Evolutionary conservation across 2,329 filamentous ascomycete genomes (phyloP).

Genomic region (Trichothecium sympodiale): DNA sequence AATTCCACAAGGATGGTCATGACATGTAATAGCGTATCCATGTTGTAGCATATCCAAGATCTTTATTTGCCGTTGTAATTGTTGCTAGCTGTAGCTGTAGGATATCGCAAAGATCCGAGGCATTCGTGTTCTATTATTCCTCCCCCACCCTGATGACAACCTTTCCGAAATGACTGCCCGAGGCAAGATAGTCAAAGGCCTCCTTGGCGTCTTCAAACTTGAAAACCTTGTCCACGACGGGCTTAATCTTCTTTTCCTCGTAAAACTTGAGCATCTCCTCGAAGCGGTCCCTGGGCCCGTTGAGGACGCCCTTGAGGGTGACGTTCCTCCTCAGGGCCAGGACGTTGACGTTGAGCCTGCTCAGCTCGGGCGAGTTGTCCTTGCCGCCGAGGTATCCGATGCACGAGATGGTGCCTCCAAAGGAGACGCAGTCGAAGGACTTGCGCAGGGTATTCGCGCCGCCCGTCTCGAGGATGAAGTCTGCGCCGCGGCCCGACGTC

Average conservation of each 20-base stretch:
- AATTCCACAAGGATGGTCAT: too few species aligned
- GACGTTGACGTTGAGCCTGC: slow-evolving; percentile 49
- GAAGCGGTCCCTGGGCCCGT: slow-evolving; percentile 43
- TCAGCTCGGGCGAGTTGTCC: slow-evolving; percentile 32
- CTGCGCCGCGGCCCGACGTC: slow-evolving; percentile 34
- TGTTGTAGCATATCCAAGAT: too few species aligned
- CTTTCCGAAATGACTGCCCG: slow-evolving; percentile 47
- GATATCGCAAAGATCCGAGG: too few species aligned
- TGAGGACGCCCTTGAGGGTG: slow-evolving; percentile 44
- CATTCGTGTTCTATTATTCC: too few species aligned
- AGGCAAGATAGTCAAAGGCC: slow-evolving; percentile 40
- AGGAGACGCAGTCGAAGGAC: slow-evolving; percentile 40
- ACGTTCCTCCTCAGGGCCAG: slow-evolving; percentile 34
- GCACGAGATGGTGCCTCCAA: slow-evolving; percentile 42
- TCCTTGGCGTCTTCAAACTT: slow-evolving; percentile 32
- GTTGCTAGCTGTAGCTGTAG: too few species aligned
- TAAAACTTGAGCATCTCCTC: slow-evolving; percentile 43
- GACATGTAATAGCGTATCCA: too few species aligned
- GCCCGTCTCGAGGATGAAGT: slow-evolving; percentile 45
- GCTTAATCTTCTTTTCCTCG: slow-evolving; percentile 29
- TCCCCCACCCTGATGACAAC: slow-evolving; percentile 33
- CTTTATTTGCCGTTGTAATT: too few species aligned
- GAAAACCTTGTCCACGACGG: slow-evolving; percentile 37
- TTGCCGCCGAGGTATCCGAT: slow-evolving; percentile 41
- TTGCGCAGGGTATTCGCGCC: slow-evolving; percentile 39